Evolutionary conservation across 2,329 filamentous ascomycete genomes (phyloP).

Genomic region (Aureobasidium sp.): DNA sequence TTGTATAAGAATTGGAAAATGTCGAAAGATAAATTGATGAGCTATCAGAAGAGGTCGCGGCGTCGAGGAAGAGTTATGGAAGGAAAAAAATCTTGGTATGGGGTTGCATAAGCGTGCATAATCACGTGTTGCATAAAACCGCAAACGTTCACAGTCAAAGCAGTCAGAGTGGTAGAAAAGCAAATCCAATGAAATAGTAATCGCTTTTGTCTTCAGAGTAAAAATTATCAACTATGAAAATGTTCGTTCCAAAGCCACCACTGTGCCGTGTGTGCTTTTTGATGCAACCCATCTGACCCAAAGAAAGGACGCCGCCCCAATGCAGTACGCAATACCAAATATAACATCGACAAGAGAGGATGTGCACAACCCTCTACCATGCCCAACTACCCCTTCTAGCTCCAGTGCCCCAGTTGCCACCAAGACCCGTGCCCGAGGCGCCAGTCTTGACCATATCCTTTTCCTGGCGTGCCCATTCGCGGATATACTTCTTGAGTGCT

Average conservation of each 20-base stretch:
- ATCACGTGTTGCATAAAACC: constrained; percentile 1
- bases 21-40: neutral
- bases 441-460: constrained; percentile 50
- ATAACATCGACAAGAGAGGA: neutral
- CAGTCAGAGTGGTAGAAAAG: too few relatives aligned
- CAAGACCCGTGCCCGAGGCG: constrained; percentile 12
- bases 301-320: neutral
- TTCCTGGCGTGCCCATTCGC: constrained; percentile 84
- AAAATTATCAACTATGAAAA: neutral
- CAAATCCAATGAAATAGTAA: neutral
- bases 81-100: neutral
- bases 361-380: constrained; percentile 14
- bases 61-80: neutral
- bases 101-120: neutral
- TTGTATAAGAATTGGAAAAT: neutral
- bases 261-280: neutral
- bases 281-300: neutral
- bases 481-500: constrained; percentile 73
- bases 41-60: too few relatives aligned
- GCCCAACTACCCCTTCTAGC: constrained; percentile 43
- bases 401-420: constrained; percentile 33
- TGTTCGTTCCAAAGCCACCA: neutral
- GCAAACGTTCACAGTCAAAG: neutral
- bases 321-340: neutral
- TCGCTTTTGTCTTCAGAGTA: neutral